Conservation (phyloP, 192 early-diverging fungal genomes). For the Coemansia sp. region DNA sequence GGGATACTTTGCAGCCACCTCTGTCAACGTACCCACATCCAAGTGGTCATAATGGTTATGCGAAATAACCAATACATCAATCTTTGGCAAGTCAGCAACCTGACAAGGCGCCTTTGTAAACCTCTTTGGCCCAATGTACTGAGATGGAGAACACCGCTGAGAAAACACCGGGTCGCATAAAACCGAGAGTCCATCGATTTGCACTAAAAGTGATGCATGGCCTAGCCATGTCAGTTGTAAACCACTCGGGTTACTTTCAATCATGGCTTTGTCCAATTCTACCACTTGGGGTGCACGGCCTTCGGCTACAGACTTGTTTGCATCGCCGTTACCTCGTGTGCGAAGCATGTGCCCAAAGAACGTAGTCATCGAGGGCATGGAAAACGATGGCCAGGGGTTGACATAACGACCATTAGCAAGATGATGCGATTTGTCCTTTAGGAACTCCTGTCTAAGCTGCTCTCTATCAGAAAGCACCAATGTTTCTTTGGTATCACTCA, state of each 20-base stretch:
- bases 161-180: conserved; percentile 77
- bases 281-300: conserved; percentile 26
- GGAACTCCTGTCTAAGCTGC: conserved; percentile 7
- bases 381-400: conserved; percentile 62
- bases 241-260: conserved; percentile 8
- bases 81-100: conserved; percentile 59
- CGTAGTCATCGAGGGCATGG: background rate
- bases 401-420: conserved; percentile 53
- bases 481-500: no score
- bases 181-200: conserved; percentile 62
- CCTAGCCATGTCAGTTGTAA: conserved; percentile 59
- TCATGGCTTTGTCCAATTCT: conserved; percentile 15
- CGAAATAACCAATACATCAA: conserved; percentile 73
- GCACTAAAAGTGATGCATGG: conserved; percentile 63
- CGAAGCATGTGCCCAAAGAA: conserved; percentile 13
- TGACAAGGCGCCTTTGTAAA: conserved; percentile 61
- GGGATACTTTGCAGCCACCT: conserved; percentile 49
- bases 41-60: conserved; percentile 92
- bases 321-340: conserved; percentile 8
- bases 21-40: conserved; percentile 63
- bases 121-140: conserved; percentile 66
- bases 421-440: conserved; percentile 43
- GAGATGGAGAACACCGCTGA: conserved; percentile 65
- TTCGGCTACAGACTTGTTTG: conserved; percentile 17
- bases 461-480: no score